Conservation (phyloP, 2,329 filamentous ascomycete species). For the Colletotrichum costaricense region DNA sequence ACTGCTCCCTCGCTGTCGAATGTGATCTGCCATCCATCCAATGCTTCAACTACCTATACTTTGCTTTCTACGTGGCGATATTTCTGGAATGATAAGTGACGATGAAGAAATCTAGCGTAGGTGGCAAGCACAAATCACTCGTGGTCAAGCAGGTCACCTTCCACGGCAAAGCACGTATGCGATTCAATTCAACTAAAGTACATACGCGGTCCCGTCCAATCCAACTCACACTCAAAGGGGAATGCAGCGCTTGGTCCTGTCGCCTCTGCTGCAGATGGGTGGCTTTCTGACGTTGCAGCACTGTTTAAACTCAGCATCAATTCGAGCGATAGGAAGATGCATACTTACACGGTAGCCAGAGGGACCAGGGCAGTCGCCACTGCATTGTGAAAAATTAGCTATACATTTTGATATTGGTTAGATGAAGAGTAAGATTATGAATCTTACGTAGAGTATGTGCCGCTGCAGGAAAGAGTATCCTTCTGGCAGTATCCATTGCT, state of each 20-base stretch:
- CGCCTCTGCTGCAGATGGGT: slow-evolving; percentile 18
- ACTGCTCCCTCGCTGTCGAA: background rate
- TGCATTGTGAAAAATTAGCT: background rate
- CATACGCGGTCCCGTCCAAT: background rate
- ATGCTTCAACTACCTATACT: background rate
- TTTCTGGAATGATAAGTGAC: background rate
- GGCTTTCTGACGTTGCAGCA: slow-evolving; percentile 31
- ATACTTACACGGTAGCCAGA: slow-evolving; percentile 25
- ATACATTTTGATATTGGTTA: background rate
- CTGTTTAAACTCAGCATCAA: slow-evolving; percentile 5
- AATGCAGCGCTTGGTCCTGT: slow-evolving; percentile 23
- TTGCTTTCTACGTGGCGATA: background rate
- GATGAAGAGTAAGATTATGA: background rate
- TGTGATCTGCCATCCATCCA: background rate
- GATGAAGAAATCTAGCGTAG: background rate
- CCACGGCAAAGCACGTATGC: background rate
- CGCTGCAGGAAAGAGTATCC: slow-evolving; percentile 22
- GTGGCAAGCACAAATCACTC: background rate
- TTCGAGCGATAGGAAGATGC: background rate
- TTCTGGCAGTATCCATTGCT: slow-evolving; percentile 25
- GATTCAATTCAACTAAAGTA: no score
- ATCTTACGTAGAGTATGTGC: slow-evolving; percentile 22
- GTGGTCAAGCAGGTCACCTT: background rate
- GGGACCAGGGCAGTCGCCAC: slow-evolving; percentile 27
- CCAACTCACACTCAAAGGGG: background rate